These are phyloP conservation scores for Ophiostoma populinum DNA, from an alignment of 2,329 filamentous ascomycete genomes.

Conservation along the genomic window DNA sequence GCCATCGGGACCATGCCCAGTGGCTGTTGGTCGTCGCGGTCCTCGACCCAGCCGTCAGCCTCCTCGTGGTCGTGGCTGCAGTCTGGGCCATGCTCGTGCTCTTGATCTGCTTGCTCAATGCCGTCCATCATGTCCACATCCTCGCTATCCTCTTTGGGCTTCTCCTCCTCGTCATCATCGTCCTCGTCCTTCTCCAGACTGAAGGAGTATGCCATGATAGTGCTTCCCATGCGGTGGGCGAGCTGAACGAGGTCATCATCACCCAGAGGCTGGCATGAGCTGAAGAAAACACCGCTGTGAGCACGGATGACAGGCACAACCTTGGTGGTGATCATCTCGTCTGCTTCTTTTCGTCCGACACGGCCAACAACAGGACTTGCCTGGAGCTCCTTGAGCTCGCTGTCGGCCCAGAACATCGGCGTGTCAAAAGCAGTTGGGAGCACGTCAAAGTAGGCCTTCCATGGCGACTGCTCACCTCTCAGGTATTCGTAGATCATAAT, in stretches of 20 bases:
- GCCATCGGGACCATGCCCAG: slow-evolving; percentile 88
- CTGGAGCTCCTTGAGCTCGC: slow-evolving; percentile 56
- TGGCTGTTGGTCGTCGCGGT: slow-evolving; percentile 35
- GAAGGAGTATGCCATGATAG: slow-evolving; percentile 88
- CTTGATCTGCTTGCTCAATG: slow-evolving; percentile 59
- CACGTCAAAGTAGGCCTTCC: slow-evolving; percentile 64
- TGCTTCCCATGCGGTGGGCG: slow-evolving; percentile 68
- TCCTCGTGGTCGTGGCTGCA: slow-evolving; percentile 17
- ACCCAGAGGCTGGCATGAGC: slow-evolving; percentile 15
- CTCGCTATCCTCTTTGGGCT: slow-evolving; percentile 42
- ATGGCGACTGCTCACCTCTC: slow-evolving; percentile 41
- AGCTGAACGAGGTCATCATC: slow-evolving; percentile 30
- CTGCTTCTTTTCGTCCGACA: slow-evolving; percentile 57
- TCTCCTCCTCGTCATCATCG: slow-evolving; percentile 12
- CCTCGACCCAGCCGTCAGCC: slow-evolving; percentile 41
- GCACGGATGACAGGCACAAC: slow-evolving; percentile 33
- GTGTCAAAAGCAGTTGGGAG: slow-evolving; percentile 61
- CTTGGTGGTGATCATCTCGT: slow-evolving; percentile 44
- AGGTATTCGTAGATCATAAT: slow-evolving; percentile 63
- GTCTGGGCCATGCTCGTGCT: slow-evolving; percentile 26
- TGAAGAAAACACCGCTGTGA: slow-evolving; percentile 29
- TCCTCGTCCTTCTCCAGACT: slow-evolving; percentile 42
- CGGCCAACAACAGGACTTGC: slow-evolving; percentile 60
- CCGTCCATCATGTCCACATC: slow-evolving; percentile 15
- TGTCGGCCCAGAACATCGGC: slow-evolving; percentile 71